Conservation (phyloP, 331 rosid species). For the Malus hybrid region DNA sequence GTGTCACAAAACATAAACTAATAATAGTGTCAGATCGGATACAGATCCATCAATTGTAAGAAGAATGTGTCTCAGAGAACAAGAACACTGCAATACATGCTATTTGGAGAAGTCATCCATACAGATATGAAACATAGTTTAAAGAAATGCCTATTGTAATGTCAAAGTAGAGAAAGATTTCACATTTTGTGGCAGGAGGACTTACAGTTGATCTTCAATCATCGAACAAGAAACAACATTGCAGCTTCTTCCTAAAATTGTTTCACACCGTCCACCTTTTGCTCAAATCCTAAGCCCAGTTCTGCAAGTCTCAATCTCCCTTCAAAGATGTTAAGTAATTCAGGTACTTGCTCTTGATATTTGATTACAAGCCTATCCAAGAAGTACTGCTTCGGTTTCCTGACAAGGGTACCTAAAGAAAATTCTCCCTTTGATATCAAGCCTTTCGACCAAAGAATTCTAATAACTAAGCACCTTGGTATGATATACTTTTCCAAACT, state of each 20-base stretch:
- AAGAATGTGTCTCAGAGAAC: too few species aligned
- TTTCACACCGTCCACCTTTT: background rate
- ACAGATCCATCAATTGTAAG: too few species aligned
- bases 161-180: too few species aligned
- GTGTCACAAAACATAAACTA: too few species aligned
- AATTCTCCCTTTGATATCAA: background rate
- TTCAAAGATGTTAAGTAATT: background rate
- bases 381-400: background rate
- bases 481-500: conserved; percentile 17
- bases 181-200: too few species aligned
- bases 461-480: conserved; percentile 15
- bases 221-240: too few species aligned
- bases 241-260: background rate
- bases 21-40: too few species aligned
- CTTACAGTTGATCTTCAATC: too few species aligned
- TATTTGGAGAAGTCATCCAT: too few species aligned
- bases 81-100: too few species aligned
- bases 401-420: background rate
- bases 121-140: too few species aligned
- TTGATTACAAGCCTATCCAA: conserved; percentile 13
- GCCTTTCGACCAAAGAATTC: conserved; percentile 7
- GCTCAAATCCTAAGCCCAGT: background rate
- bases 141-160: too few species aligned
- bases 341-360: conserved; percentile 6
- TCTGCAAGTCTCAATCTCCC: background rate